Evolutionary conservation across 1,284 basidiomycete genomes (phyloP).

Genomic region (Pseudozyma sp.): DNA sequence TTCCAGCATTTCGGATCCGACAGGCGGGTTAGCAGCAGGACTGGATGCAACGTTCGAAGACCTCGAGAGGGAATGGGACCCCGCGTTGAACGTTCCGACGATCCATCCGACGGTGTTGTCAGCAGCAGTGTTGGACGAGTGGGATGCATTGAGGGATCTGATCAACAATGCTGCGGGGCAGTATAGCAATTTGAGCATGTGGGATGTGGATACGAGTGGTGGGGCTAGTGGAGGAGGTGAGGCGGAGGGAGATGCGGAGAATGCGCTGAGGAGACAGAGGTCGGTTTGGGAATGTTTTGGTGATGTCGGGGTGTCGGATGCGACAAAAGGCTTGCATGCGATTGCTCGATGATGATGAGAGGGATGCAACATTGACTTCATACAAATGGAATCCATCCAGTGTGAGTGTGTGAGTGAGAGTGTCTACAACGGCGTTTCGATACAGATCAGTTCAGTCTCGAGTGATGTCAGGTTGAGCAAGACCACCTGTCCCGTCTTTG

Average conservation of each 20-base stretch:
- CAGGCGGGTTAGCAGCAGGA: conserved; percentile 18
- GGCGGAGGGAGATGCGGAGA: conserved; percentile 35
- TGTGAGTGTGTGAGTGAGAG: neutral
- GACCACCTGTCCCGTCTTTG: conserved; percentile 75
- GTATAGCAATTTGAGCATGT: conserved; percentile 42
- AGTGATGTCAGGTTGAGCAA: conserved; percentile 76
- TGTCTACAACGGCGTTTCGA: conserved; percentile 17
- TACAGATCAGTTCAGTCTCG: conserved; percentile 70
- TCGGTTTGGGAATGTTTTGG: conserved; percentile 24
- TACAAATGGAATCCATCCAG: too few species aligned
- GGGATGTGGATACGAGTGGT: conserved; percentile 21
- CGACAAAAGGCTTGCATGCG: neutral
- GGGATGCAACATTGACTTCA: too few species aligned
- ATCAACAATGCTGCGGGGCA: conserved; percentile 49
- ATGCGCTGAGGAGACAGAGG: conserved; percentile 34
- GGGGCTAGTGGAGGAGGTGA: neutral
- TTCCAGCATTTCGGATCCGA: neutral
- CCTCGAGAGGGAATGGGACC: conserved; percentile 38
- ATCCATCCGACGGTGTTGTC: conserved; percentile 38
- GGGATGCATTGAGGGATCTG: conserved; percentile 62
- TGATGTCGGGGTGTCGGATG: conserved; percentile 28
- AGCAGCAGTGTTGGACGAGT: conserved; percentile 49
- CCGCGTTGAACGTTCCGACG: conserved; percentile 33
- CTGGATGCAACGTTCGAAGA: conserved; percentile 35
- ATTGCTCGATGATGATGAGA: too few species aligned